Percentiles rank a stretch among this genome's conserved stretches.
These are phyloP conservation scores for Thinopyrum elongatum DNA, from an alignment of 176 grass and related monocot genomes.

Conservation along the genomic window DNA sequence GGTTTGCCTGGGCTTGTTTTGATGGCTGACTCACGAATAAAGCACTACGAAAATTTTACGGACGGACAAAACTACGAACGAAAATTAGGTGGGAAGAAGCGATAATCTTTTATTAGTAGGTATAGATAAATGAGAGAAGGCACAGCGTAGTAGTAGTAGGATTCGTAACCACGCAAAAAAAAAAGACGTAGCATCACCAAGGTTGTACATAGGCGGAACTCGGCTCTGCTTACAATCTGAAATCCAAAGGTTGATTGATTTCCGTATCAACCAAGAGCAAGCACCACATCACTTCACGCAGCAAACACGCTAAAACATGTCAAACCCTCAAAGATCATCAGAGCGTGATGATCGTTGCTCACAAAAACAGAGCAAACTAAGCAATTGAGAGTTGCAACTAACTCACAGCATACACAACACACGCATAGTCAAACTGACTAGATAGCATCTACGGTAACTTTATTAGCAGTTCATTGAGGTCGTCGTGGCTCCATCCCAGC, in stretches of 20 bases:
- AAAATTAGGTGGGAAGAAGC: too few species aligned
- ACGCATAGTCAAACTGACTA: neutral
- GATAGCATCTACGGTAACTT: neutral
- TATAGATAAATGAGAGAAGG: too few species aligned
- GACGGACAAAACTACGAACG: too few species aligned
- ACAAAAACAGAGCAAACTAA: slow-evolving; percentile 14
- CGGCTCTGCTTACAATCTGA: neutral
- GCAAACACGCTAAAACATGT: neutral
- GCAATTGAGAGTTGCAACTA: slow-evolving; percentile 6
- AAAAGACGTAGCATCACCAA: neutral
- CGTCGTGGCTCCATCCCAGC: slow-evolving; percentile 1
- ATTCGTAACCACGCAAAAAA: too few species aligned
- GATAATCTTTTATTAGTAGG: too few species aligned
- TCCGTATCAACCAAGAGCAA: neutral
- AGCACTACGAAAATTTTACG: too few species aligned
- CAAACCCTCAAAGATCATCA: slow-evolving; percentile 16
- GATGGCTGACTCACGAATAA: too few species aligned
- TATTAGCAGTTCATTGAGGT: slow-evolving; percentile 2
- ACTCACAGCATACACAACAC: neutral
- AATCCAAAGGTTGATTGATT: neutral
- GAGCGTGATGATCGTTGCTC: slow-evolving; percentile 26
- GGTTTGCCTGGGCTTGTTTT: too few species aligned
- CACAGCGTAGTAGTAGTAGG: too few species aligned
- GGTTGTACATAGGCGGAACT: neutral
- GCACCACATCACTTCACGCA: neutral